These are phyloP conservation scores for Cornus florida DNA, from an alignment of 148 eudicot genomes.

Conservation along the genomic window DNA sequence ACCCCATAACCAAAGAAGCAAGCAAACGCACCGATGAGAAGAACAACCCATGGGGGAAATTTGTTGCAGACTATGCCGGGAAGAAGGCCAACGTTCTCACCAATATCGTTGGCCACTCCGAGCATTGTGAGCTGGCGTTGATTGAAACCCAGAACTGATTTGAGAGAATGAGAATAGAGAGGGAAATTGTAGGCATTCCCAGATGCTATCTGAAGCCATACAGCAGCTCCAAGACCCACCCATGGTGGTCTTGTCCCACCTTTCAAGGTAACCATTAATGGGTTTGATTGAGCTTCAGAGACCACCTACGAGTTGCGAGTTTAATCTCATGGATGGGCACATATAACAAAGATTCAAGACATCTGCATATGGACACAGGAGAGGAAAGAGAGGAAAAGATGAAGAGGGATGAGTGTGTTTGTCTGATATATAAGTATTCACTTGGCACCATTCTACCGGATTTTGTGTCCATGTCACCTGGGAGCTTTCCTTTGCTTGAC, in stretches of 20 bases:
- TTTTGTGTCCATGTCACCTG: background rate
- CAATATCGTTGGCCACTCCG: slow-evolving; percentile 80
- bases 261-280: slow-evolving; percentile 38
- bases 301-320: background rate
- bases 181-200: slow-evolving; percentile 73
- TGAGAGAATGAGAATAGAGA: slow-evolving; percentile 65
- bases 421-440: background rate
- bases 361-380: background rate
- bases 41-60: slow-evolving; percentile 73
- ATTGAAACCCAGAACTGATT: slow-evolving; percentile 65
- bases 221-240: slow-evolving; percentile 76
- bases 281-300: slow-evolving; percentile 1
- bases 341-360: background rate
- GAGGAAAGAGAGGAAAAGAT: background rate
- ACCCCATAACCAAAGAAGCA: slow-evolving; percentile 74
- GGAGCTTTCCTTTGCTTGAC: background rate
- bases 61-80: slow-evolving; percentile 62
- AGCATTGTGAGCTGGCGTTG: slow-evolving; percentile 72
- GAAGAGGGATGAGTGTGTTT: background rate
- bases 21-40: slow-evolving; percentile 48
- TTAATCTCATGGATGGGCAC: background rate
- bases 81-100: slow-evolving; percentile 68
- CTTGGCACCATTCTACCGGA: background rate
- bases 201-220: slow-evolving; percentile 65
- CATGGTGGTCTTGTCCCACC: slow-evolving; percentile 75